Percentiles rank a stretch among this genome's conserved stretches.
Evolutionary conservation across 805 yeast species (phyloP).

Genomic region (Metschnikowia corniflorae): DNA sequence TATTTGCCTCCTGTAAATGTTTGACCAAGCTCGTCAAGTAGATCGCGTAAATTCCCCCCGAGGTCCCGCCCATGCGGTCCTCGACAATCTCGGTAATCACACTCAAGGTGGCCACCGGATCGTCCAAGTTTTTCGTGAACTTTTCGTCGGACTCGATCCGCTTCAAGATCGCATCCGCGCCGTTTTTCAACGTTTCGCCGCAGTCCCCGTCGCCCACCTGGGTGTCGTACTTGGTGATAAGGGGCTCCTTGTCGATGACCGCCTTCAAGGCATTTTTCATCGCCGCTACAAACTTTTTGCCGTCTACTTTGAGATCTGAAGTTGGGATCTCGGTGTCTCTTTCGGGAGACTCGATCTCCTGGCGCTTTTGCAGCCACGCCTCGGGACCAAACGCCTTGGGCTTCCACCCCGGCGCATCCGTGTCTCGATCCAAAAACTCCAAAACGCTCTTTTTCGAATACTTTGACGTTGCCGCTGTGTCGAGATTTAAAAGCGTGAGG

Average conservation of each 20-base stretch:
- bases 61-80: constrained; percentile 94
- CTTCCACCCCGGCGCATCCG: constrained; percentile 84
- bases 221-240: constrained; percentile 80
- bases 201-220: constrained; percentile 97
- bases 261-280: constrained; percentile 41
- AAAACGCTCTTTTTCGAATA: constrained; percentile 28
- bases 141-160: constrained; percentile 42
- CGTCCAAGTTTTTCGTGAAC: constrained; percentile 29
- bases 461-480: constrained; percentile 29
- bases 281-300: constrained; percentile 46
- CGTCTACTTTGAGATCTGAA: constrained; percentile 30
- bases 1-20: constrained; percentile 35
- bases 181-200: constrained; percentile 84
- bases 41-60: constrained; percentile 90
- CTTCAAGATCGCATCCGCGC: constrained; percentile 67
- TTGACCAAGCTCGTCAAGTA: constrained; percentile 72
- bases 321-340: constrained; percentile 20
- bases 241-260: constrained; percentile 55
- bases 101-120: constrained; percentile 58
- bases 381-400: constrained; percentile 32
- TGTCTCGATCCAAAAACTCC: constrained; percentile 61
- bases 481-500: constrained; percentile 71
- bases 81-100: constrained; percentile 81
- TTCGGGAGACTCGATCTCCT: constrained; percentile 27
- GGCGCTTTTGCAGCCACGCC: constrained; percentile 28